Evolutionary conservation across 768 basidiomycete genomes (phyloP), one percentile per base, ranked within the genome.

Genomic region (Psilocybe tampanensis): DNA sequence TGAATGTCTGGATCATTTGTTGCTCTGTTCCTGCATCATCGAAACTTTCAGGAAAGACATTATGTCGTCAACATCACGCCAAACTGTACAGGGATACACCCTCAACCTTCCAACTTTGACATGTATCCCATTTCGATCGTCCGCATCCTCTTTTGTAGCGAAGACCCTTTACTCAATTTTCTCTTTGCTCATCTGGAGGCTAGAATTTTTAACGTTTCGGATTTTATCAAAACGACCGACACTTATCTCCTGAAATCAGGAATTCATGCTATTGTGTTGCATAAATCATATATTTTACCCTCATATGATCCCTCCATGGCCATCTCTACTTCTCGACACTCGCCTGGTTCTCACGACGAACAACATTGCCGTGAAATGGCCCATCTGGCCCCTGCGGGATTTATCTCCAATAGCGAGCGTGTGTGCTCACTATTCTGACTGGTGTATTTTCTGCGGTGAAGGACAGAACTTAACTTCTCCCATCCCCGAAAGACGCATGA

Each of bases 341-440:
- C 22, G 41, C 13, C 17, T 41, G 23, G 19, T 41, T 43, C 39
- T 34, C 48, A 34, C 22, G 34, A 51, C 49, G 33, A 26, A 53
- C 42, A 8, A 41, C 41, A 7, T 24, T 43, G 42, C 24, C 52
- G 52, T 42, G 24, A 42, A 0, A 33, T 44, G 41, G 23, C 42
- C 22, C 52, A 23, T 53, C 19, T 32, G 43, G 43, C 22, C 33
- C 56, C 50, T 57, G 49, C 56, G 56, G 32, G 34, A 51, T 43
- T 56, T 57, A 57, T 41, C 56, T 52, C 56, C 50, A 51, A 45
- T 32, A 51, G 34, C 19, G 4, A 12, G 24, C 51, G 41, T 24
- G 26, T 13, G 23, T 52, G 42, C 29, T 15, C n/a, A n/a, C n/a
- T n/a, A n/a, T n/a, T n/a, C n/a, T 39, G 26, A 17, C 42, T 29